A percentile compares a stretch with the other conserved stretches of the same genome.
phyloP scores from a whole-genome alignment of 441 rosid species.

The Jatropha multifida region DNA sequence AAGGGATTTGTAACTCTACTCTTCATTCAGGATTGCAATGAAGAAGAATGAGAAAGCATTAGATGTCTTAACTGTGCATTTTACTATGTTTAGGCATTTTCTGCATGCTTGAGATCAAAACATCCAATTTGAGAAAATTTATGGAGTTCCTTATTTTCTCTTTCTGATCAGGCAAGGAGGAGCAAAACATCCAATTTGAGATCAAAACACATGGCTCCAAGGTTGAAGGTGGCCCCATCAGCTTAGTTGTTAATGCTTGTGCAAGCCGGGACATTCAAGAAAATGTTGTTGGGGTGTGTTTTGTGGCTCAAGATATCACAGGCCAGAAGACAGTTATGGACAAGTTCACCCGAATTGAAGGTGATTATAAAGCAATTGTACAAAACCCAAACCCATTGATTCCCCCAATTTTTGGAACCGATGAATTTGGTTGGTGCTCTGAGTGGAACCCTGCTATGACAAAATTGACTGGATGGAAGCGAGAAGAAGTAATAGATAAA shows the following conservation, averaged over 20 bases:
- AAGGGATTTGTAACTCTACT: background rate
- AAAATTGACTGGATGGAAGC: conserved; percentile 75
- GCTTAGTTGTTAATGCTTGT: conserved; percentile 87
- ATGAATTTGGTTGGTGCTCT: conserved; percentile 95
- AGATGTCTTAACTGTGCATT: background rate
- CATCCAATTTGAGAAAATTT: background rate
- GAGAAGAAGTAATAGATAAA: conserved; percentile 81
- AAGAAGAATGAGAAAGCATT: conserved; percentile 3
- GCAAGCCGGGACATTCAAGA: conserved; percentile 84
- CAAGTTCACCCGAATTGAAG: conserved; percentile 91
- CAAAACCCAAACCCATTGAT: conserved; percentile 91
- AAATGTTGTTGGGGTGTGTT: conserved; percentile 86
- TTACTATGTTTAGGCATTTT: background rate
- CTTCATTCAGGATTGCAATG: background rate
- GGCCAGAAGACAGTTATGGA: conserved; percentile 91
- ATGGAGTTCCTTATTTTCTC: conserved; percentile 7
- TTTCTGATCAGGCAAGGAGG: conserved; percentile 73
- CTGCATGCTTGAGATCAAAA: background rate
- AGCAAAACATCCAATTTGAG: conserved; percentile 76
- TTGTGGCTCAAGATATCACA: conserved; percentile 94
- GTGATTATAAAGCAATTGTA: conserved; percentile 91
- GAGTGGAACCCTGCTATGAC: conserved; percentile 95
- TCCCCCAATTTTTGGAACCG: conserved; percentile 87
- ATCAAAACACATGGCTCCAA: conserved; percentile 67
- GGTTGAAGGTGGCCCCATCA: conserved; percentile 62